These are phyloP conservation scores for Arthroderma uncinatum DNA, from an alignment of 2,329 filamentous ascomycete species.

Conservation along the genomic window DNA sequence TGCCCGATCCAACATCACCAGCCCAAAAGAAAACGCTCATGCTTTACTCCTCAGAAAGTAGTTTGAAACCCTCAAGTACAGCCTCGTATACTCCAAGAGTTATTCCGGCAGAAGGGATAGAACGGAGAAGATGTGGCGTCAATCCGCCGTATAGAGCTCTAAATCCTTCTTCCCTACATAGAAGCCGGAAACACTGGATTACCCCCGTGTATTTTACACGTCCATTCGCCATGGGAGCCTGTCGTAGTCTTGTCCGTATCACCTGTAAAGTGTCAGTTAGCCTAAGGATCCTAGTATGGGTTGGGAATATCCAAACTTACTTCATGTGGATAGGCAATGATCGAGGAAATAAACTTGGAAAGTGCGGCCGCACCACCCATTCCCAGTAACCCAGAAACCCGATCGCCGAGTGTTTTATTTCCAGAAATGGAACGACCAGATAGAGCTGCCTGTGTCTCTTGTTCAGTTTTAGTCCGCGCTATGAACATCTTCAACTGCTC, in stretches of 20 bases:
- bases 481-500: conserved; percentile 76
- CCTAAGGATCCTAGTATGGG: background rate
- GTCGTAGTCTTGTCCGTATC: conserved; percentile 69
- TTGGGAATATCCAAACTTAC: conserved; percentile 32
- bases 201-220: conserved; percentile 77
- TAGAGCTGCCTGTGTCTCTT: conserved; percentile 41
- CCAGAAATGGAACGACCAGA: background rate
- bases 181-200: conserved; percentile 73
- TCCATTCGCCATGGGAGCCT: conserved; percentile 68
- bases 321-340: conserved; percentile 86
- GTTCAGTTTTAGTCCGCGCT: conserved; percentile 48
- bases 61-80: conserved; percentile 1
- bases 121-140: conserved; percentile 79
- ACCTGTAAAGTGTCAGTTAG: conserved; percentile 21
- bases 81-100: conserved; percentile 29
- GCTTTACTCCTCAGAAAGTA: conserved; percentile 1
- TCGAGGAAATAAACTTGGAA: conserved; percentile 73
- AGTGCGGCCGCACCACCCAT: conserved; percentile 53
- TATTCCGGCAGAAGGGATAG: conserved; percentile 84
- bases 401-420: conserved; percentile 3
- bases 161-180: conserved; percentile 81
- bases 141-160: conserved; percentile 78
- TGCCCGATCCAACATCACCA: background rate
- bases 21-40: background rate
- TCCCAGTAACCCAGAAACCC: background rate